Evolutionary conservation across 371 early-diverging fungal species (phyloP), one percentile per base, ranked within the genome.

Genomic region (Synchytrium microbalum): DNA sequence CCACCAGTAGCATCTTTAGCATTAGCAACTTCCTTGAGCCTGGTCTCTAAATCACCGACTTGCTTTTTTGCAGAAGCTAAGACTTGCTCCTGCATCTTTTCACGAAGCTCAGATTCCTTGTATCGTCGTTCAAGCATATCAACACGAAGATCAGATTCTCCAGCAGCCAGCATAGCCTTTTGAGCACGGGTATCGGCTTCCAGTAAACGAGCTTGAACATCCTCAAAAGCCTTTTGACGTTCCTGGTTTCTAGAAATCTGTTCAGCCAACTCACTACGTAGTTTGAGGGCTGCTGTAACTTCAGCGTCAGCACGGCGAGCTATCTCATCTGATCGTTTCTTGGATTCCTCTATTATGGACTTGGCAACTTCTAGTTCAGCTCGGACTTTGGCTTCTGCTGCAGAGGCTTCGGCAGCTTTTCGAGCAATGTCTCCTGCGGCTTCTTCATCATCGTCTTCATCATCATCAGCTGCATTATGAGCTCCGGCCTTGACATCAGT

Each of bases 11-110:
- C 54, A 2, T 66, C 70, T 24, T 59, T 61, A 29, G 58, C 58
- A 25, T 61, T 38, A 1, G 27, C 32, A 2, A 63, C 46, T 32
- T 66, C 64, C 58, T 63, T 64, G 14, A 67, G 26, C 31, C 70
- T 58, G 25, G 59, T 62, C 60, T 70, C 74, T 53, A 74, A 73
- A 57, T 79, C 71, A 27, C 62, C 58, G 51, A 79, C 65, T 72
- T 73, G 76, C 14, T 61, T 63, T 27, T 65, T 63, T 62, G 64
- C 3, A 14, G 59, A 60, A 54, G 67, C 64, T 2, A 61, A 29
- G 13, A n/a, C 24, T 27, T 63, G 59, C 19, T 70, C 31, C 19
- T 38, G 46, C 46, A 38, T 38, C 46, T 38, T 38, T 38, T 38
- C 27, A 64, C 58, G 0, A 54, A 54, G 54, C 56, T 55, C 10